phyloP scores from a whole-genome alignment of 2,329 filamentous ascomycete genomes.

The Neonectria hederae region DNA sequence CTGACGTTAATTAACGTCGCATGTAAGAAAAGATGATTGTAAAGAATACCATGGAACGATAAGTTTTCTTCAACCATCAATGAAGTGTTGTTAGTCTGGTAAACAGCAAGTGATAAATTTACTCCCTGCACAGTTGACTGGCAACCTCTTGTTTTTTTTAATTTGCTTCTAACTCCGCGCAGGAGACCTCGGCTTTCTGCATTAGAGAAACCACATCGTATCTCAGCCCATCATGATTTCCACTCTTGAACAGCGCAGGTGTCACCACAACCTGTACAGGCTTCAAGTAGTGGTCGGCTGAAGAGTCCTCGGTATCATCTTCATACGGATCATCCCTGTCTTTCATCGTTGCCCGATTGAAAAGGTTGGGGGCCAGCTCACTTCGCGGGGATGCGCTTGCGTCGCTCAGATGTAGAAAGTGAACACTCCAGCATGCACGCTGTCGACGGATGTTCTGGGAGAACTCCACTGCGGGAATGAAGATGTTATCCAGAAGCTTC shows the following conservation, averaged over 20 bases:
- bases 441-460: neutral
- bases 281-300: neutral
- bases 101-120: neutral
- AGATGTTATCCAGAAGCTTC: neutral
- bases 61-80: too few species aligned
- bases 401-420: neutral
- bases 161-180: neutral
- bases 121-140: too few species aligned
- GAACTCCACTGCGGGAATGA: neutral
- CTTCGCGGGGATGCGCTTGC: neutral
- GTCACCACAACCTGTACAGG: neutral
- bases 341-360: neutral
- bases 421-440: neutral
- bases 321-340: neutral
- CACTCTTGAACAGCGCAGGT: neutral
- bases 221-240: neutral
- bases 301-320: neutral
- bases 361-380: neutral
- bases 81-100: neutral
- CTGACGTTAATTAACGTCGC: too few species aligned
- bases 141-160: neutral
- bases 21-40: too few species aligned
- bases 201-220: neutral
- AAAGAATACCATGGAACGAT: too few species aligned
- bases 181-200: neutral